phyloP scores from a whole-genome alignment of 2,329 filamentous ascomycete species.

The Exophiala phaeomuriformis region DNA sequence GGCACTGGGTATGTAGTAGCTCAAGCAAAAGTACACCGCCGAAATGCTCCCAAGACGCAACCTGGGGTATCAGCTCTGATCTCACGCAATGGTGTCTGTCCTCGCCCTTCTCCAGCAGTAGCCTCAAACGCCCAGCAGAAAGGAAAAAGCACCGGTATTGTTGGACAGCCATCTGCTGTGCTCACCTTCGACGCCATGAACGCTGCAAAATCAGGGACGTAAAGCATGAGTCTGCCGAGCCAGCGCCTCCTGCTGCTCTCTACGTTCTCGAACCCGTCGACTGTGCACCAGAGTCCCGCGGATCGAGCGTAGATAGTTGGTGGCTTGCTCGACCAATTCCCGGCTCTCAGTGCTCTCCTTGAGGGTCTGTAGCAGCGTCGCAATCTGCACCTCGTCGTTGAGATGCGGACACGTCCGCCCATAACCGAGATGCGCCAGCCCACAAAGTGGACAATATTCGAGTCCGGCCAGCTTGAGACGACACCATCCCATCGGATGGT shows the following conservation, averaged over 20 bases:
- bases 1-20: no score
- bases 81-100: no score
- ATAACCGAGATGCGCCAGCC: slow-evolving; percentile 53
- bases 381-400: slow-evolving; percentile 55
- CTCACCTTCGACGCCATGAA: no score
- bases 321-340: slow-evolving; percentile 48
- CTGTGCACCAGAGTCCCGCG: slow-evolving; percentile 48
- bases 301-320: slow-evolving; percentile 51
- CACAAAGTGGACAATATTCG: slow-evolving; percentile 59
- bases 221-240: background rate
- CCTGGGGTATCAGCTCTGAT: no score
- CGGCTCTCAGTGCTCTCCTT: slow-evolving; percentile 51
- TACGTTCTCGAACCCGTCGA: slow-evolving; percentile 33
- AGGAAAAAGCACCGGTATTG: no score
- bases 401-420: slow-evolving; percentile 56
- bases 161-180: no score
- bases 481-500: slow-evolving; percentile 54
- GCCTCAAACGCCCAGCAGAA: no score
- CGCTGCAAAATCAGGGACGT: no score
- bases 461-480: slow-evolving; percentile 52
- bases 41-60: no score
- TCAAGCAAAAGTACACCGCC: no score
- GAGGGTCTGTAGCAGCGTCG: slow-evolving; percentile 56
- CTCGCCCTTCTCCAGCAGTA: no score
- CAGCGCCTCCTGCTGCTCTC: slow-evolving; percentile 12